Conservation (phyloP, 306 rosid species). For the Cucurbita argyrosperma region DNA sequence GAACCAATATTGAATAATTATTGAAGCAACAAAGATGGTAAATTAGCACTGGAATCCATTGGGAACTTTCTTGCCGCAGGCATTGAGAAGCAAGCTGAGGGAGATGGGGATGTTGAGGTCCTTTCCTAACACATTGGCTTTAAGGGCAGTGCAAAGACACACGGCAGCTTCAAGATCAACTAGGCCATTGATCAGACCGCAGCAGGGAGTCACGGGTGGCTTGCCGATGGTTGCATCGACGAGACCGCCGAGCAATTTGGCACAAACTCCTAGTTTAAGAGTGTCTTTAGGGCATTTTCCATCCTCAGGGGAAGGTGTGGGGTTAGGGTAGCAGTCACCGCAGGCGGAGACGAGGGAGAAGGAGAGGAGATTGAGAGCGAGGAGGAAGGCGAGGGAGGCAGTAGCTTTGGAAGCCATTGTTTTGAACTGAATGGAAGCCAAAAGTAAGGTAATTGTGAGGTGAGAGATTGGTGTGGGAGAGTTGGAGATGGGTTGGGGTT, state of each 20-base stretch:
- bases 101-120: conserved; percentile 48
- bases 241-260: conserved; percentile 33
- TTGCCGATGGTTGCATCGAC: conserved; percentile 25
- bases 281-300: conserved; percentile 46
- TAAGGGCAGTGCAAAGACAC: conserved; percentile 67
- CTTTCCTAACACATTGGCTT: conserved; percentile 48
- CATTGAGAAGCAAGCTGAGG: conserved; percentile 61
- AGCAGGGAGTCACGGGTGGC: conserved; percentile 49
- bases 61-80: conserved; percentile 31
- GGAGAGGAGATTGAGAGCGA: background rate
- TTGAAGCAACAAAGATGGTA: background rate
- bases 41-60: conserved; percentile 29
- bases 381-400: background rate
- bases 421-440: background rate
- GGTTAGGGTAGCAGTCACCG: background rate
- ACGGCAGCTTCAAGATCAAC: conserved; percentile 52
- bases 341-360: background rate
- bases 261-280: conserved; percentile 43
- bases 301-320: background rate
- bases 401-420: conserved; percentile 6
- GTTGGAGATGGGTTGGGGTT: background rate
- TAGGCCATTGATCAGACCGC: conserved; percentile 48
- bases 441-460: background rate
- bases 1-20: background rate
- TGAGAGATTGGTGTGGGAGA: background rate